A percentile compares a stretch with the other conserved stretches of the same genome.
Evolutionary conservation across 78 protist species (phyloP).

Genomic region (Tieghemostelium lacteum): DNA sequence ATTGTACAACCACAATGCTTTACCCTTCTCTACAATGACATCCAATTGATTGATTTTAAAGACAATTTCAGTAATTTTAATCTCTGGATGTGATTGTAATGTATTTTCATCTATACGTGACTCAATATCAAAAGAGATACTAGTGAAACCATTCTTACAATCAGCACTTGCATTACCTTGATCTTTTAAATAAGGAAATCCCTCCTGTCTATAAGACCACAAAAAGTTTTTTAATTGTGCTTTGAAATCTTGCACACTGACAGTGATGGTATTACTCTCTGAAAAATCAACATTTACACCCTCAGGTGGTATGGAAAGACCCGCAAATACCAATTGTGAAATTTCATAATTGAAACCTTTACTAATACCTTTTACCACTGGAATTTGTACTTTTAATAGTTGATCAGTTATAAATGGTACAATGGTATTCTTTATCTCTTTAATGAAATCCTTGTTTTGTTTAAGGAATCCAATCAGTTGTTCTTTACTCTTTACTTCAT

Average conservation of each 20-base stretch:
- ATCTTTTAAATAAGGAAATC: constrained; percentile 69
- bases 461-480: constrained; percentile 64
- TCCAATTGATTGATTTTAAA: constrained; percentile 47
- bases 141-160: constrained; percentile 22
- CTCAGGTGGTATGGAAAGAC: constrained; percentile 50
- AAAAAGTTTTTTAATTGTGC: constrained; percentile 44
- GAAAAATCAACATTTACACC: constrained; percentile 56
- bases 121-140: constrained; percentile 52
- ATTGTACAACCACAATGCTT: constrained; percentile 62
- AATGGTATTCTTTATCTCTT: constrained; percentile 73
- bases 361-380: constrained; percentile 42
- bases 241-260: constrained; percentile 17
- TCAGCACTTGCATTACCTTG: constrained; percentile 51
- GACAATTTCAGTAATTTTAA: constrained; percentile 43
- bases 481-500: constrained; percentile 55
- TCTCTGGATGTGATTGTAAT: no score
- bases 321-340: constrained; percentile 57
- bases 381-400: constrained; percentile 65
- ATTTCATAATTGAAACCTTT: constrained; percentile 64
- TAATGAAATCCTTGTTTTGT: constrained; percentile 75
- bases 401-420: constrained; percentile 78
- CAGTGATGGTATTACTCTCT: constrained; percentile 37
- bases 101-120: constrained; percentile 3
- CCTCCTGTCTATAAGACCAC: constrained; percentile 57
- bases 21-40: constrained; percentile 51